A percentile compares a stretch with the other conserved stretches of the same genome.
Conservation (phyloP, 805 yeast genomes). For the Sugiyamaella mastotermitis region DNA sequence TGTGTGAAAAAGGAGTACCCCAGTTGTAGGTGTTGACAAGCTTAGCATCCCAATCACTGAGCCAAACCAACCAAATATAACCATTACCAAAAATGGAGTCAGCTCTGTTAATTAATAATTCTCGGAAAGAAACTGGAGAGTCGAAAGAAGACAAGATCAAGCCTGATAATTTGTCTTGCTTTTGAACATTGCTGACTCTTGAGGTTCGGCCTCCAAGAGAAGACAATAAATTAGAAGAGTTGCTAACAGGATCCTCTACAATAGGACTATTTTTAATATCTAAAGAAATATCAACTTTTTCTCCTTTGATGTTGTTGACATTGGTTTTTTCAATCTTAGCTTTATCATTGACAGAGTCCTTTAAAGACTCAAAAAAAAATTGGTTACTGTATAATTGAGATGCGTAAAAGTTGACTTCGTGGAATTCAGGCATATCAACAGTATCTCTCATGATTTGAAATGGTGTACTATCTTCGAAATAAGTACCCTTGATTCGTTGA, state of each 20-base stretch:
- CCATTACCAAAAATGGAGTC: slow-evolving; percentile 85
- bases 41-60: slow-evolving; percentile 21
- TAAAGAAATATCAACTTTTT: slow-evolving; percentile 21
- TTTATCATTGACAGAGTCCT: slow-evolving; percentile 22
- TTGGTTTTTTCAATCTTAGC: slow-evolving; percentile 21
- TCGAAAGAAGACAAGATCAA: slow-evolving; percentile 52
- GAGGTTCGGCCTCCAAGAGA: background rate
- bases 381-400: slow-evolving; percentile 91
- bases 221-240: background rate
- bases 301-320: slow-evolving; percentile 18
- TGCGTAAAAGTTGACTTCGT: slow-evolving; percentile 42
- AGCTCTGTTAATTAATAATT: slow-evolving; percentile 67
- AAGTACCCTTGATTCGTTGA: slow-evolving; percentile 15
- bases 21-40: slow-evolving; percentile 85
- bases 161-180: slow-evolving; percentile 11
- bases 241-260: too few relatives aligned
- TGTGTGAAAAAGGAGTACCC: slow-evolving; percentile 64
- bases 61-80: slow-evolving; percentile 72
- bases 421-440: slow-evolving; percentile 12
- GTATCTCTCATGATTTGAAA: slow-evolving; percentile 17
- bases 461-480: slow-evolving; percentile 14
- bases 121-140: slow-evolving; percentile 68
- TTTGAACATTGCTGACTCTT: background rate
- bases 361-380: slow-evolving; percentile 48
- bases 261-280: slow-evolving; percentile 20